Base-by-base conservation (phyloP, 768 basidiomycete species). In the Pleurotus sapidus region DNA sequence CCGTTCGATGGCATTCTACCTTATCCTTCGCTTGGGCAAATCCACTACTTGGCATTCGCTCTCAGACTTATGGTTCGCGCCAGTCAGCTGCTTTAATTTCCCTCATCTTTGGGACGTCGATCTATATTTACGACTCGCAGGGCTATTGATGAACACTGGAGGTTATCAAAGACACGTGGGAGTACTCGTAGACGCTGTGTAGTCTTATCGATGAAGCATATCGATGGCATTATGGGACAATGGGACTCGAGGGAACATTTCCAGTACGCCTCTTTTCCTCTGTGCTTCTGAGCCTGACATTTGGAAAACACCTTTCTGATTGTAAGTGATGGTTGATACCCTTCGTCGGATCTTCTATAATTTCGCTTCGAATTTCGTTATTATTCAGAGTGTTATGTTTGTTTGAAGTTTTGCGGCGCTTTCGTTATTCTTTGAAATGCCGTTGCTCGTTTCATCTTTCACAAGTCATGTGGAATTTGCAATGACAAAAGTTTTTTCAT, bases 201-300 rank as follows among this genome's bases (percentile, higher is more conserved):
- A 39, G 51, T 18, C 51, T 54, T 39, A 54, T 54, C 51, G 51
- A 54, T 54, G 34, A 25, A 24, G 38, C 39, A 24, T 38, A 54
- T 54, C 51, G 51, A 54, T 54, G 34, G 23, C 39, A 37, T 54
- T 38, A 20, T 54, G 51, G 51, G 51, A 54, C 42, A 54, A 54
- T 42, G 39, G 38, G 39, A 42, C 51, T 54, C 51, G 25, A 40
- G 51, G 51, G 38, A 34, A n/a, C 15, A n/a, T 23, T 24, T 24
- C 17, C 38, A 39, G 51, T 54, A 54, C 34, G 51, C 51, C 51
- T 54, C 51, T 54, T 54, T 54, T n/a, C 51, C 51, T 30, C 34
- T 50, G 49, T 50, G 27, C 49, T 50, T 39, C 37, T 54, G 39
- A 24, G 18, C 39, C 39, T 54, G 51, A 54, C 51, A 54, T 54